A percentile compares a stretch with the other conserved stretches of the same genome.
phyloP scores from a whole-genome alignment of 2,329 filamentous ascomycete species.

The Epichloe aotearoae region DNA sequence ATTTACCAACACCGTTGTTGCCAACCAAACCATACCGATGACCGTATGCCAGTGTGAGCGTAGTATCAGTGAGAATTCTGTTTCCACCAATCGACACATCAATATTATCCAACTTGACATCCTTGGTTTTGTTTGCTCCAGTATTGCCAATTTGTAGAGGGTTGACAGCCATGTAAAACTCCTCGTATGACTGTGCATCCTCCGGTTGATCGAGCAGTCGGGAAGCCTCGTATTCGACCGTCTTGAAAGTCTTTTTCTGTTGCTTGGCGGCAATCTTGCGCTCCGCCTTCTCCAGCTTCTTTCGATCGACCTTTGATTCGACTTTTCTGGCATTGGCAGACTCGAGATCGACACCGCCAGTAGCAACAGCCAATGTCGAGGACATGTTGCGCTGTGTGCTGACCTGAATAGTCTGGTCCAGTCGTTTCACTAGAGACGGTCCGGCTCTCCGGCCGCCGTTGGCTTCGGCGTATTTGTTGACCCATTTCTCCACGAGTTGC shows the following conservation, averaged over 20 bases:
- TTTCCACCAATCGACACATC: slow-evolving; percentile 85
- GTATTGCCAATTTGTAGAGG: slow-evolving; percentile 71
- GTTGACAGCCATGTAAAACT: slow-evolving; percentile 99
- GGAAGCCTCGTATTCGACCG: slow-evolving; percentile 93
- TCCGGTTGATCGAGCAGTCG: slow-evolving; percentile 73
- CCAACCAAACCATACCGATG: slow-evolving; percentile 93
- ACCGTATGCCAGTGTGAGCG: slow-evolving; percentile 79
- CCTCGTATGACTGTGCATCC: slow-evolving; percentile 84
- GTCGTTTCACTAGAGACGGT: slow-evolving; percentile 64
- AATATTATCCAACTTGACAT: slow-evolving; percentile 94
- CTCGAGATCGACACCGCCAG: slow-evolving; percentile 78
- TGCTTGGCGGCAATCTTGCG: slow-evolving; percentile 96
- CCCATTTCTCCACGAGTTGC: slow-evolving; percentile 79
- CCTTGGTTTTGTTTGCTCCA: slow-evolving; percentile 81
- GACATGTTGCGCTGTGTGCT: slow-evolving; percentile 91
- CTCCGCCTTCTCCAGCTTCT: slow-evolving; percentile 98
- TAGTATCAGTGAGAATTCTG: slow-evolving; percentile 84
- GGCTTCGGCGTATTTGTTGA: slow-evolving; percentile 62
- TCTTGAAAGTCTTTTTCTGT: slow-evolving; percentile 97
- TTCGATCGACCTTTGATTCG: slow-evolving; percentile 92
- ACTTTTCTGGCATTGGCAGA: slow-evolving; percentile 87
- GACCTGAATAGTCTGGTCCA: slow-evolving; percentile 92
- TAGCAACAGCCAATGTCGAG: slow-evolving; percentile 79
- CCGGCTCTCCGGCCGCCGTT: slow-evolving; percentile 60
- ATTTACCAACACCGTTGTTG: slow-evolving; percentile 98